Conservation (phyloP, 148 eudicot species). For the Selenicereus undatus region DNA sequence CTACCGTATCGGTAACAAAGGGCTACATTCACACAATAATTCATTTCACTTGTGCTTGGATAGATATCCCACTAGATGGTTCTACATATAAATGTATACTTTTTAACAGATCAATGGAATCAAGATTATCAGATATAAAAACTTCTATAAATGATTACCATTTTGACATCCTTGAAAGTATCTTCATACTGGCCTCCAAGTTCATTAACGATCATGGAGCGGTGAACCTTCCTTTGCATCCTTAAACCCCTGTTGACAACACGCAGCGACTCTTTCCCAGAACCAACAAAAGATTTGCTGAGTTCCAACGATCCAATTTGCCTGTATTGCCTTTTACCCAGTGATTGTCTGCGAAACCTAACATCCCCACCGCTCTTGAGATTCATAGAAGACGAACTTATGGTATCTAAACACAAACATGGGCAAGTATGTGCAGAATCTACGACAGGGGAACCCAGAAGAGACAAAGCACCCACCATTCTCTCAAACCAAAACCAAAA, state of each 20-base stretch:
- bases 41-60: background rate
- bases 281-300: conserved; percentile 33
- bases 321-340: conserved; percentile 22
- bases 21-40: background rate
- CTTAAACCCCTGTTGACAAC: conserved; percentile 29
- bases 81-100: too few species aligned
- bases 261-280: conserved; percentile 26
- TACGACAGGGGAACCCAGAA: conserved; percentile 63
- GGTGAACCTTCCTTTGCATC: conserved; percentile 41
- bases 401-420: conserved; percentile 58
- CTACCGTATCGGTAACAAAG: background rate
- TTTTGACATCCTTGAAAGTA: conserved; percentile 74
- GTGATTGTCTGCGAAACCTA: conserved; percentile 18
- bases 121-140: background rate
- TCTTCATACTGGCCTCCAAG: conserved; percentile 94
- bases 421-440: conserved; percentile 59
- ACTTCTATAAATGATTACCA: conserved; percentile 36
- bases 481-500: background rate
- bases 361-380: conserved; percentile 32
- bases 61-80: background rate
- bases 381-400: conserved; percentile 41
- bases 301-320: conserved; percentile 24
- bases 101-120: background rate
- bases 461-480: conserved; percentile 61
- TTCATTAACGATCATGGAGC: conserved; percentile 51